Evolutionary conservation across 208 protist species (phyloP).

Genomic region (Leptomonas pyrrhocoris): DNA sequence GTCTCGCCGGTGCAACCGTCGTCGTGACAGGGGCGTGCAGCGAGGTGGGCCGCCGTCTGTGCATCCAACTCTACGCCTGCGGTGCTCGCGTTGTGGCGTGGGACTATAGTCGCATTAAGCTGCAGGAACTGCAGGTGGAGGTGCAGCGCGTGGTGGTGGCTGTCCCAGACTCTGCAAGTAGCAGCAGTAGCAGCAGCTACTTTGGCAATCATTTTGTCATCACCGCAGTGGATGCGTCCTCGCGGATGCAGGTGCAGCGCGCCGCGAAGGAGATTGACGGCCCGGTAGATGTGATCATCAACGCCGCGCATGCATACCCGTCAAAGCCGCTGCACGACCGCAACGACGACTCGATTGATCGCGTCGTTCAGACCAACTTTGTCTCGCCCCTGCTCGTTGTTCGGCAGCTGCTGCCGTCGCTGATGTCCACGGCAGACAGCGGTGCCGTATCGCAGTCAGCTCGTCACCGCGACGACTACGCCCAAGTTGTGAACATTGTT

Average conservation of each 20-base stretch:
- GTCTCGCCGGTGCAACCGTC: conserved; percentile 49
- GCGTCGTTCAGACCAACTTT: conserved; percentile 44
- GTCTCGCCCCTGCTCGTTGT: conserved; percentile 42
- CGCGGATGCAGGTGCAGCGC: conserved; percentile 54
- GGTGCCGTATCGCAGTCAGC: background rate
- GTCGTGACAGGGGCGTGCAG: conserved; percentile 66
- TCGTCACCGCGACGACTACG: conserved; percentile 25
- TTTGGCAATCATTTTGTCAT: conserved; percentile 6
- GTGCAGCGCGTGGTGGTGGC: conserved; percentile 14
- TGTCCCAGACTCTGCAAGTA: background rate
- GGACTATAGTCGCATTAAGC: conserved; percentile 54
- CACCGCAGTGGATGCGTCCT: conserved; percentile 43
- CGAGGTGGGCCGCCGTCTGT: conserved; percentile 49
- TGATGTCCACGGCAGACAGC: conserved; percentile 18
- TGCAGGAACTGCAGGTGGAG: conserved; percentile 54
- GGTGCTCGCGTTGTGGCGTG: conserved; percentile 62
- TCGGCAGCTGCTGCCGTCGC: conserved; percentile 35
- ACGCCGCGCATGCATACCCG: conserved; percentile 40
- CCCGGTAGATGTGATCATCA: conserved; percentile 51
- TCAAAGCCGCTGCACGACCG: conserved; percentile 43
- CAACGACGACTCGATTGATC: conserved; percentile 52
- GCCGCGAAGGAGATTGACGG: conserved; percentile 40
- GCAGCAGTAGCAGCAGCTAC: conserved; percentile 1
- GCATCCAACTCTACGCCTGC: conserved; percentile 44
- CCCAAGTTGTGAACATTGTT: conserved; percentile 45